Conservation (phyloP, 2,329 filamentous ascomycete species). For the Aspergillus calidoustus region DNA sequence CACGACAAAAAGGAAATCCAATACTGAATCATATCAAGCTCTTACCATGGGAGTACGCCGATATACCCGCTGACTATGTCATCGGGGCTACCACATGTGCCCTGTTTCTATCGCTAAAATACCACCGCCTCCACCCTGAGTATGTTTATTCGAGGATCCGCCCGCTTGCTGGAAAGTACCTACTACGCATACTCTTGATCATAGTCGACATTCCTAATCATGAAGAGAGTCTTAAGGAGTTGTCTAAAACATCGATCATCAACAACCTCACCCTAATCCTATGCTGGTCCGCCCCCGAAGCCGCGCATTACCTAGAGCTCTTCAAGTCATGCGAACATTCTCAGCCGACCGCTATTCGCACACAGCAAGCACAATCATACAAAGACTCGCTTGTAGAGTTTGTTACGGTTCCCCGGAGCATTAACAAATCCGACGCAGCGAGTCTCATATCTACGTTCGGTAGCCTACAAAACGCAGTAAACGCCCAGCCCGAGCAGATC, state of each 20-base stretch:
- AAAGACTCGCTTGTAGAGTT: constrained; percentile 89
- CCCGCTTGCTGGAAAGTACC: constrained; percentile 81
- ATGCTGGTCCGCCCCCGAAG: constrained; percentile 93
- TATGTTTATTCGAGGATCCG: constrained; percentile 96
- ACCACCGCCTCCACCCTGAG: constrained; percentile 94
- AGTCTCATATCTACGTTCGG: constrained; percentile 91
- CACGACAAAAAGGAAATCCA: constrained; percentile 92
- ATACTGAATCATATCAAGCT: constrained; percentile 81
- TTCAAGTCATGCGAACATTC: constrained; percentile 96
- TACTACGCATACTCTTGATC: constrained; percentile 80
- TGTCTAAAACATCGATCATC: constrained; percentile 89
- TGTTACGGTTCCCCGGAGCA: constrained; percentile 82
- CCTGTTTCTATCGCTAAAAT: constrained; percentile 92
- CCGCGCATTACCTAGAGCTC: constrained; percentile 88
- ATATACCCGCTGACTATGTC: constrained; percentile 94
- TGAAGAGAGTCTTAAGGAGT: constrained; percentile 83
- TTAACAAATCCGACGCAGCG: constrained; percentile 95
- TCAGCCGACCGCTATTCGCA: constrained; percentile 78
- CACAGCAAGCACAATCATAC: constrained; percentile 81
- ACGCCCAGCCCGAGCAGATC: constrained; percentile 85
- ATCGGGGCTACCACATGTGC: constrained; percentile 86
- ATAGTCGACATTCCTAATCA: constrained; percentile 97
- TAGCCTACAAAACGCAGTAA: constrained; percentile 82
- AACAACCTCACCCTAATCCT: constrained; percentile 92
- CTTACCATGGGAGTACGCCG: constrained; percentile 93